Base-by-base conservation (phyloP, 2,329 filamentous ascomycete genomes). In the Diaporthe capsici region DNA sequence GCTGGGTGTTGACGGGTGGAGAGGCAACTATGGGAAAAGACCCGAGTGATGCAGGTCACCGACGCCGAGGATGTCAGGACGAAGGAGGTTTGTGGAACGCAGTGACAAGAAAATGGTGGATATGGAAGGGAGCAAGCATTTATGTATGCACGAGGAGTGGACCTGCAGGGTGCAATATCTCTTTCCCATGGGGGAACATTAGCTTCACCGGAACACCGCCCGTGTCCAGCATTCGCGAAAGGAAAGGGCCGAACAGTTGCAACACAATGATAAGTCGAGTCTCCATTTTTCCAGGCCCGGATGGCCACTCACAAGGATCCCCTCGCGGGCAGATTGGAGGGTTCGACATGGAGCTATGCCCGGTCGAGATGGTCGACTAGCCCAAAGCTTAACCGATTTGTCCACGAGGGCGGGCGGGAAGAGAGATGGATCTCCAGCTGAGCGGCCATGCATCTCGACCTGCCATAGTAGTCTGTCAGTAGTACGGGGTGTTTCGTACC, bases 291-390 rank as follows among this genome's bases (percentile, higher is more conserved):
- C 49, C 42, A 55, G 49, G 31, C 20, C 17, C 44, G 42, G 39
- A 47, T 25, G 65, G 28, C 65, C 63, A 74, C 25, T 57, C 57
- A 67, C 47, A 37, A 28, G 37, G 65, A 25, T 42, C 13, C 31
- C 49, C 72, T 74, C 42, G 65, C 65, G 20, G 51, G 39, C 61
- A 42, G 37, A 42, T n/a, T 28, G 57, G 47, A 39, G 75, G 65
- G 13, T 28, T n/a, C n/a, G 39, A 53, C 25, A 74, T 61, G 68
- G 47, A 34, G 44, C 72, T 71, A 72, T 70, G 17, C 73, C 68
- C 51, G 31, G 44, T 72, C 28, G 55, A 57, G 72, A 5, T 20
- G 49, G 28, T 10, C 22, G 17, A 4, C 15, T 37, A 71, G 65
- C 17, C 63, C 12, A 49, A 39, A 42, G 25, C 22, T 37, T 58